These are phyloP conservation scores for Apiospora marii DNA, from an alignment of 2,329 filamentous ascomycete genomes.

Conservation along the genomic window DNA sequence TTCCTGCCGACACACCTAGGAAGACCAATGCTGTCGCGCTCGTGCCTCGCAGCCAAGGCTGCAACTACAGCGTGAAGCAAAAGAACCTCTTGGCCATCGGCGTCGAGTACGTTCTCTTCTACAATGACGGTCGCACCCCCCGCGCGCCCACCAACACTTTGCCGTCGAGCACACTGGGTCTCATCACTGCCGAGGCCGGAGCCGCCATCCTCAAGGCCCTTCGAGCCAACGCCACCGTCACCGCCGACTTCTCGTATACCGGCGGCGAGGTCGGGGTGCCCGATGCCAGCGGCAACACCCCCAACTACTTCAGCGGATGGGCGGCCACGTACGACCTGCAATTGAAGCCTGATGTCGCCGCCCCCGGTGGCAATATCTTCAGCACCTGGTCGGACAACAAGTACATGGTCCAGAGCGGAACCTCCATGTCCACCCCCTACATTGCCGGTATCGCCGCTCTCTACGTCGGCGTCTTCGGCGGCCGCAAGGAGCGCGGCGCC, in stretches of 20 bases:
- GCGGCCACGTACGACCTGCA: constrained; percentile 48
- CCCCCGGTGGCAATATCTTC: constrained; percentile 48
- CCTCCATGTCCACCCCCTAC: constrained; percentile 52
- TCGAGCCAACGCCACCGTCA: not conserved
- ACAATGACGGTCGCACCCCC: constrained; percentile 3
- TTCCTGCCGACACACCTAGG: not conserved
- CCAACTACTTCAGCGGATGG: constrained; percentile 45
- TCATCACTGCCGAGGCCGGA: constrained; percentile 13
- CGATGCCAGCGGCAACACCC: constrained; percentile 21
- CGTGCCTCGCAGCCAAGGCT: not conserved
- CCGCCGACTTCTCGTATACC: constrained; percentile 20
- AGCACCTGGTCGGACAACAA: constrained; percentile 47
- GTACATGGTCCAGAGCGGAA: constrained; percentile 50
- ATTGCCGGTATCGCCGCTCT: constrained; percentile 47
- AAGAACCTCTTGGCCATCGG: not conserved
- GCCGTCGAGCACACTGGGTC: not conserved
- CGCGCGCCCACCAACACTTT: not conserved
- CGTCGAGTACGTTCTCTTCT: constrained; percentile 1
- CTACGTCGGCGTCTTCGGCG: constrained; percentile 36
- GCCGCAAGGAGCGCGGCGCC: constrained; percentile 31
- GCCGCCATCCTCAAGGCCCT: constrained; percentile 21
- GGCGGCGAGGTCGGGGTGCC: constrained; percentile 9
- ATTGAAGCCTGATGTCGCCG: constrained; percentile 46
- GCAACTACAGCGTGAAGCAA: not conserved
- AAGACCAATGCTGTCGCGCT: not conserved